Evolutionary conservation across 148 eudicot species (phyloP).

Genomic region (Suaeda aralocaspica): DNA sequence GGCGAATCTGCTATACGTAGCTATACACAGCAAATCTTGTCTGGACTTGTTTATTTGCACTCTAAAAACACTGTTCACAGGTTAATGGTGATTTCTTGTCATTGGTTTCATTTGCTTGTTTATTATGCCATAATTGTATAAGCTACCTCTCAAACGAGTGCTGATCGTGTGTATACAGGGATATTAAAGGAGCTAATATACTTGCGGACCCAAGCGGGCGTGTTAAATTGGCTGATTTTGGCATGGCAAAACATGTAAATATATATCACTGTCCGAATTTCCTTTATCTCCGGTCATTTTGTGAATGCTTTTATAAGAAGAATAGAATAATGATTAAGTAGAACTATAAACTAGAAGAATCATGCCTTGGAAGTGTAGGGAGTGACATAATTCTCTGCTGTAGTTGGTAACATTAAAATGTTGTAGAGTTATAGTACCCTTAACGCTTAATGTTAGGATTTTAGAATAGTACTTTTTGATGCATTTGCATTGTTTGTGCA

Average conservation of each 20-base stretch:
- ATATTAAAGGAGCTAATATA: constrained; percentile 75
- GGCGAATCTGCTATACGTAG: constrained; percentile 61
- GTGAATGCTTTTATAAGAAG: neutral
- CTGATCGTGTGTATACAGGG: constrained; percentile 37
- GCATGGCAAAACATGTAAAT: constrained; percentile 74
- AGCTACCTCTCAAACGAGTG: constrained; percentile 2
- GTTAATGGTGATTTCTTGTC: constrained; percentile 25
- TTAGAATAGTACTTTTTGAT: neutral
- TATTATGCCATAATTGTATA: neutral
- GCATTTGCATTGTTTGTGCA: neutral
- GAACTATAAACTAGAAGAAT: neutral
- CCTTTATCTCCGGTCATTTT: neutral
- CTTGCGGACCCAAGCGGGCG: constrained; percentile 61
- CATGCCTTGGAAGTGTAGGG: neutral
- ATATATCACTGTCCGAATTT: neutral
- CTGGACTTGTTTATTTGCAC: constrained; percentile 64
- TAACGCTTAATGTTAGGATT: neutral
- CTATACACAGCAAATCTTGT: constrained; percentile 51
- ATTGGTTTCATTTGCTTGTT: constrained; percentile 5
- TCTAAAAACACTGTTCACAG: constrained; percentile 54
- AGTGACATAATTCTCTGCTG: no score
- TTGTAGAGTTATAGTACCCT: neutral
- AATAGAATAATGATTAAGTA: neutral
- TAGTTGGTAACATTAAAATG: neutral
- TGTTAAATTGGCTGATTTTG: constrained; percentile 71